Base-by-base conservation (phyloP, 345 rosid genomes). In the Populus pruinosa region DNA sequence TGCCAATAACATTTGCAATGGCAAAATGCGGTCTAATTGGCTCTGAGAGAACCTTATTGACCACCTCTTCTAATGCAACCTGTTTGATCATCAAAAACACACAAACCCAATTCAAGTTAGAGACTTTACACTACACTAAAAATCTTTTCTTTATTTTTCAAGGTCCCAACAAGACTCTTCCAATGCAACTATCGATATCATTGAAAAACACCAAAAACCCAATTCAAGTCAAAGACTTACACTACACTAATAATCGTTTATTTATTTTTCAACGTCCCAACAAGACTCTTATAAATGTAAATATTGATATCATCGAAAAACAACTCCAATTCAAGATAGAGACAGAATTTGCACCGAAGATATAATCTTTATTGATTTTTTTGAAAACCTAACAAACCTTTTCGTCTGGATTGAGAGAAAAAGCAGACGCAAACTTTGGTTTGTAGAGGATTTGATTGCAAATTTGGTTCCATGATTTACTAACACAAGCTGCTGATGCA, bases 11-110 rank as follows among this genome's bases (percentile, higher is more conserved):
- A 33, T 71, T 77, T 38, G 87, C 90, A 68, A 87, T 82, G 55
- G 88, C 91, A 10, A 91, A 91, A 76, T 90, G 80, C 5, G 92
- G 94, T 61, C 89, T 84, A 61, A 91, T 87, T 2, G 96, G 94
- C 76, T 86, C 78, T 9, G 90, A 87, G 18, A 91, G 82, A 63
- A 85, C 92, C 84, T 88, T 87, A 18, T 88, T 89, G 31, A 91
- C 65, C 47, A 88, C 91, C 83, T 90, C 89, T 70, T 76, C 74
- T 43, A 81, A 56, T 65, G 91, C 92, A 65, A 69, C 75, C 92
- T 91, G 75, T 64, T 55, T 21, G 23, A 55, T 55, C 61, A 55
- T 27, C 21, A 64, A 55, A 53, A 53, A 53, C 23, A 21, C 20
- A 53, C 20, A 55, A 49, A 49, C 21, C 61, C 12, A 21, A 55